Percentiles rank a stretch among this genome's conserved stretches.
phyloP scores from a whole-genome alignment of 1,284 basidiomycete genomes.

The Ganoderma sinense region DNA sequence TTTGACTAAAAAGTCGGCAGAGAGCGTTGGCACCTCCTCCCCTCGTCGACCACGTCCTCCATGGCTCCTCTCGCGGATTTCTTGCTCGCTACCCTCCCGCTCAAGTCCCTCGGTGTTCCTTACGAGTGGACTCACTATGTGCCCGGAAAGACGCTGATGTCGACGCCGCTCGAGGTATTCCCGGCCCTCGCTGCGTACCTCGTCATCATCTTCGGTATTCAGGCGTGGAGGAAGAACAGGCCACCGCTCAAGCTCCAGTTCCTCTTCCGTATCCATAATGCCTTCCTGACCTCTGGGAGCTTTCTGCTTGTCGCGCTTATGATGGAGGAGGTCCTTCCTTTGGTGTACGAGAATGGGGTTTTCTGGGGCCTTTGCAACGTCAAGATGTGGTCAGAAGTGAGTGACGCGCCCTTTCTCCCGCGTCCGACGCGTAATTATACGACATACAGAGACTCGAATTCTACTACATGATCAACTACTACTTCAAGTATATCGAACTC shows the following conservation, averaged over 20 bases:
- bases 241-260: conserved; percentile 82
- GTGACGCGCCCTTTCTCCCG: conserved; percentile 36
- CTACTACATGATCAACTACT: conserved; percentile 99
- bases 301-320: conserved; percentile 85
- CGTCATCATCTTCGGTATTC: conserved; percentile 87
- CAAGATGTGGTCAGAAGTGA: conserved; percentile 85
- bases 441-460: conserved; percentile 78
- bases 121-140: conserved; percentile 73
- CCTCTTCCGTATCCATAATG: conserved; percentile 94
- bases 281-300: conserved; percentile 86
- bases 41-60: conserved; percentile 40
- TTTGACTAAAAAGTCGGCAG: conserved; percentile 33
- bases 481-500: conserved; percentile 94
- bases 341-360: conserved; percentile 73
- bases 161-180: conserved; percentile 79
- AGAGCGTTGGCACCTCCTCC: conserved; percentile 31
- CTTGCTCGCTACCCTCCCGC: conserved; percentile 62
- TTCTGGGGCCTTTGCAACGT: conserved; percentile 85
- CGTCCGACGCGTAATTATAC: conserved; percentile 14
- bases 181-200: conserved; percentile 84
- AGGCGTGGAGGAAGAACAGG: conserved; percentile 84
- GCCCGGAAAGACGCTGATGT: conserved; percentile 79
- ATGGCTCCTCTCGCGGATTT: conserved; percentile 80
- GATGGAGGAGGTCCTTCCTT: conserved; percentile 89
- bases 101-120: conserved; percentile 57